phyloP scores from a whole-genome alignment of 352 stramenopile genomes.

The Phytophthora pluvialis region DNA sequence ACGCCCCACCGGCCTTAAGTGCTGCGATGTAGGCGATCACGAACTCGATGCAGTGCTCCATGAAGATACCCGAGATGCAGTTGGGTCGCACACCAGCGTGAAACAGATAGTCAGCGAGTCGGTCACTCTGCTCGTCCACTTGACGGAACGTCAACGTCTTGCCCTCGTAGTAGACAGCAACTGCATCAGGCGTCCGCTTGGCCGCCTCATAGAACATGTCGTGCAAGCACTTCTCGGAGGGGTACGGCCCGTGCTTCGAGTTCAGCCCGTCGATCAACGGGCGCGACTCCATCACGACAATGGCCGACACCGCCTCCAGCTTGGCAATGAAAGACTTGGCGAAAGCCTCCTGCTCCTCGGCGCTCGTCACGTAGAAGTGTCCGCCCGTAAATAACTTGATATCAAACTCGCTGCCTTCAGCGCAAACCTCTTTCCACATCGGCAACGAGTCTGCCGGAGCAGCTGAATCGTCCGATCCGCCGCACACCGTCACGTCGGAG shows the following conservation, averaged over 20 bases:
- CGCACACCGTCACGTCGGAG: slow-evolving; percentile 57
- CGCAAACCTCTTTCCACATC: slow-evolving; percentile 46
- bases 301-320: slow-evolving; percentile 40
- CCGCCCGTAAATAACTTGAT: slow-evolving; percentile 59
- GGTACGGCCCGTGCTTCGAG: slow-evolving; percentile 58
- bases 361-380: slow-evolving; percentile 69
- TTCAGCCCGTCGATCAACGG: slow-evolving; percentile 61
- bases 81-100: slow-evolving; percentile 69
- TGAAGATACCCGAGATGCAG: slow-evolving; percentile 84
- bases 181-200: slow-evolving; percentile 58
- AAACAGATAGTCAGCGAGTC: slow-evolving; percentile 71
- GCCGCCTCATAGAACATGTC: slow-evolving; percentile 81
- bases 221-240: slow-evolving; percentile 78
- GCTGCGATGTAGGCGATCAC: slow-evolving; percentile 91
- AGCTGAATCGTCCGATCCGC: slow-evolving; percentile 49
- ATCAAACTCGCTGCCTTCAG: slow-evolving; percentile 32
- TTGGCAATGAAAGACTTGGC: slow-evolving; percentile 42
- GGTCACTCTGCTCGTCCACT: slow-evolving; percentile 70
- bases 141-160: slow-evolving; percentile 71
- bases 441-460: slow-evolving; percentile 44
- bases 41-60: slow-evolving; percentile 93
- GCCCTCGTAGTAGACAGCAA: slow-evolving; percentile 80
- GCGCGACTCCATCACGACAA: slow-evolving; percentile 52
- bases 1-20: slow-evolving; percentile 90
- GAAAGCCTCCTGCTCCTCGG: slow-evolving; percentile 42